A percentile compares a stretch with the other conserved stretches of the same genome.
phyloP scores from a whole-genome alignment of 208 protist species.

The Strigomonas galati region DNA sequence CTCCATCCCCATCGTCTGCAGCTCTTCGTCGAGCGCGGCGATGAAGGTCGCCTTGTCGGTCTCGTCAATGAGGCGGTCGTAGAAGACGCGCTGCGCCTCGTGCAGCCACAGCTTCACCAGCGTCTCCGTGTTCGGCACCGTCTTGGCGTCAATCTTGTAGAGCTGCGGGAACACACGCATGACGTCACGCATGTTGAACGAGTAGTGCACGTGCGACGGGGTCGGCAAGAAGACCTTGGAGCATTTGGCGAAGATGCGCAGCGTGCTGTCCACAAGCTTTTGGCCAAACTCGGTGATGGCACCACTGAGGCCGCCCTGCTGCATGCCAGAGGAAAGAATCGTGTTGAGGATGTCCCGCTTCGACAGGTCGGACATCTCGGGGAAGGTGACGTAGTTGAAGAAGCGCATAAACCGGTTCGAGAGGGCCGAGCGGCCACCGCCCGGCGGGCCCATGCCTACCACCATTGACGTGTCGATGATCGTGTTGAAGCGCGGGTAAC shows the following conservation, averaged over 20 bases:
- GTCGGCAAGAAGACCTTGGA: constrained; percentile 93
- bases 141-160: constrained; percentile 74
- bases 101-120: constrained; percentile 95
- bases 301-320: constrained; percentile 56
- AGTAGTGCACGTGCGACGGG: constrained; percentile 98
- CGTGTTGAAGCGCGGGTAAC: constrained; percentile 82
- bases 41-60: constrained; percentile 86
- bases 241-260: constrained; percentile 93
- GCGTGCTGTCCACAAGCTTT: constrained; percentile 86
- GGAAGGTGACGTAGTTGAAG: constrained; percentile 97
- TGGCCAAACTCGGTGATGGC: constrained; percentile 46
- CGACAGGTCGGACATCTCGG: constrained; percentile 93
- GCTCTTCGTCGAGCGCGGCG: constrained; percentile 62
- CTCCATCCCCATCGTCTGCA: constrained; percentile 56
- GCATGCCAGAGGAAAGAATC: constrained; percentile 91
- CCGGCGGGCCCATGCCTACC: constrained; percentile 97
- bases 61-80: constrained; percentile 91
- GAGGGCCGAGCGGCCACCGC: constrained; percentile 93
- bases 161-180: constrained; percentile 97
- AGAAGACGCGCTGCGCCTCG: constrained; percentile 95
- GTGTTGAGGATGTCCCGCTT: constrained; percentile 93
- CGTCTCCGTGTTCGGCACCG: constrained; percentile 46
- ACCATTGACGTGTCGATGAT: constrained; percentile 95
- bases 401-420: constrained; percentile 97
- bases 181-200: constrained; percentile 98